A percentile compares a stretch with the other conserved stretches of the same genome.
phyloP scores from a whole-genome alignment of 306 rosid species.

The Senna tora region DNA sequence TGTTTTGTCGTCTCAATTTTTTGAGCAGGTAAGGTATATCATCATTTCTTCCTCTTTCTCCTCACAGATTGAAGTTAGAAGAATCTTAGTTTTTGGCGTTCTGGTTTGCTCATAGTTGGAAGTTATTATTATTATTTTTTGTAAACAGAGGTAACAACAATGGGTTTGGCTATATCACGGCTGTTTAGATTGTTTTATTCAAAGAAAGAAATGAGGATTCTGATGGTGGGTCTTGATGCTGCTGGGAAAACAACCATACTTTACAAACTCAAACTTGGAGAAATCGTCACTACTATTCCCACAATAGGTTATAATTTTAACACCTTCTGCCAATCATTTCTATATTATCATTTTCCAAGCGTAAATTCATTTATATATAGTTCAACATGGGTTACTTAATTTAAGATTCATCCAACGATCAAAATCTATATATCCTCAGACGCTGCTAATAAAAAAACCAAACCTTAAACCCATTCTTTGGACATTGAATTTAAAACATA shows the following conservation, averaged over 20 bases:
- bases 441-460: neutral
- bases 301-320: conserved; percentile 59
- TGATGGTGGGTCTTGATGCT: conserved; percentile 94
- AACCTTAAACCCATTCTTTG: neutral
- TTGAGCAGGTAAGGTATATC: conserved; percentile 31
- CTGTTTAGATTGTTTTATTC: conserved; percentile 64
- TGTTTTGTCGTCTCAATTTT: conserved; percentile 17
- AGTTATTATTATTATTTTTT: too few relatives aligned
- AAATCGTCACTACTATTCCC: conserved; percentile 88
- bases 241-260: conserved; percentile 89
- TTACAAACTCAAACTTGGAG: conserved; percentile 83
- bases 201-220: conserved; percentile 89
- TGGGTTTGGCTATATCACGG: conserved; percentile 78
- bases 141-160: conserved; percentile 37
- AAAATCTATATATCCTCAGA: neutral
- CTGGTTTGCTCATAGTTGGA: neutral
- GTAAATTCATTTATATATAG: neutral
- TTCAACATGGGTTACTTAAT: neutral
- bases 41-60: neutral
- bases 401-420: neutral
- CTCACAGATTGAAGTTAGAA: conserved; percentile 19
- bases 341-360: neutral
- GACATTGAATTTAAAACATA: neutral
- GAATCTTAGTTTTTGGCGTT: conserved; percentile 2
- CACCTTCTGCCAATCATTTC: neutral